These are phyloP conservation scores for Scutellaria minor DNA, from an alignment of 257 asterid species.

Conservation along the genomic window DNA sequence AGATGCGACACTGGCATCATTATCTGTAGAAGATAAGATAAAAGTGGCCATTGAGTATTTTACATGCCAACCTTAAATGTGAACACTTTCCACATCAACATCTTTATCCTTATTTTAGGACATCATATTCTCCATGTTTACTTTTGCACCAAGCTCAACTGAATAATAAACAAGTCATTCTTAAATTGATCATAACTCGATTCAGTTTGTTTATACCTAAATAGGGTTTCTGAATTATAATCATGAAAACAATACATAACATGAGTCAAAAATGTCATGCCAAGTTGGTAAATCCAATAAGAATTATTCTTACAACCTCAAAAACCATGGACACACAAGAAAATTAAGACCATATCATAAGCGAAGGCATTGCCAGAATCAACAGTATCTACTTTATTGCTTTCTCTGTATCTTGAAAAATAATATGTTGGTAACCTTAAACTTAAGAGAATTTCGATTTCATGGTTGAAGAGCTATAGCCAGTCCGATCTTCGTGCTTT, in stretches of 20 bases:
- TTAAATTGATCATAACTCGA: too few relatives aligned
- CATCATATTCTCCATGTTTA: too few relatives aligned
- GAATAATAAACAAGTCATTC: too few relatives aligned
- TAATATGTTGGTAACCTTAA: neutral
- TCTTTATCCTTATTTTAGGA: too few relatives aligned
- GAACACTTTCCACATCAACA: too few relatives aligned
- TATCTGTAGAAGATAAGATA: too few relatives aligned
- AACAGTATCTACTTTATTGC: constrained; percentile 43
- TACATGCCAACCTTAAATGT: too few relatives aligned
- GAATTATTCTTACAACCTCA: constrained; percentile 38
- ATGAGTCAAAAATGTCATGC: neutral
- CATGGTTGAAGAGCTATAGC: constrained; percentile 93
- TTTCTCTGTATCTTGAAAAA: constrained; percentile 33
- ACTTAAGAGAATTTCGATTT: constrained; percentile 26
- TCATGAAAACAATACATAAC: neutral
- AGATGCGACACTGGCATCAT: too few relatives aligned
- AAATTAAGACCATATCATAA: constrained; percentile 10
- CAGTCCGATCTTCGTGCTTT: constrained; percentile 87
- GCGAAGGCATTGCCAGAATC: constrained; percentile 29
- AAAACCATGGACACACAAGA: constrained; percentile 32
- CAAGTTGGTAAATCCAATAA: constrained; percentile 20
- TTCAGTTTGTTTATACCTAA: too few relatives aligned
- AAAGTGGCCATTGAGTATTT: too few relatives aligned
- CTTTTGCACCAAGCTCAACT: too few relatives aligned
- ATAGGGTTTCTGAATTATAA: too few relatives aligned